These are phyloP conservation scores for Cryptococcus jaspeensis DNA, from an alignment of 1,284 basidiomycete species.

Conservation along the genomic window DNA sequence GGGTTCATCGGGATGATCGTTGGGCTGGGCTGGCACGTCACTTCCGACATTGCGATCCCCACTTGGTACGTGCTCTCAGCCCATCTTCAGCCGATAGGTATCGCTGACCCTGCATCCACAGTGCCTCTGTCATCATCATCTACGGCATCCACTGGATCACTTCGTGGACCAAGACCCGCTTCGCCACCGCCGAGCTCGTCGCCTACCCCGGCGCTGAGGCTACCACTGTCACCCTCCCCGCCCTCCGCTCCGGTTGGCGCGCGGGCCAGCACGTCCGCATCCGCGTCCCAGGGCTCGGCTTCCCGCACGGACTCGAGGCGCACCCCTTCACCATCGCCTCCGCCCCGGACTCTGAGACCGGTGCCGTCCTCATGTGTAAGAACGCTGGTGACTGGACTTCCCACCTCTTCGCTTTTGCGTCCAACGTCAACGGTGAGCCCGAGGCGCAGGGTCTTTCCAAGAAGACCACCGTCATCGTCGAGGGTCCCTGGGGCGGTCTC, in stretches of 20 bases:
- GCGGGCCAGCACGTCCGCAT: slow-evolving; percentile 52
- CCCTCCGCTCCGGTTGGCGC: slow-evolving; percentile 47
- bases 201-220: slow-evolving; percentile 36
- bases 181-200: slow-evolving; percentile 35
- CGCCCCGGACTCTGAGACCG: slow-evolving; percentile 43
- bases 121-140: slow-evolving; percentile 60
- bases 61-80: not conserved
- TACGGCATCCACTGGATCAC: slow-evolving; percentile 34
- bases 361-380: slow-evolving; percentile 42
- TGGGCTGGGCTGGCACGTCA: slow-evolving; percentile 78
- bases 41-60: slow-evolving; percentile 33
- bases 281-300: slow-evolving; percentile 35
- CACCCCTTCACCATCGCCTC: slow-evolving; percentile 53
- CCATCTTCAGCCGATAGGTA: not conserved
- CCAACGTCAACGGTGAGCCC: slow-evolving; percentile 1
- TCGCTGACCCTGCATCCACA: not conserved
- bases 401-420: slow-evolving; percentile 30
- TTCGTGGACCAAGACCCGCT: slow-evolving; percentile 35
- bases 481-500: slow-evolving; percentile 50
- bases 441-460: slow-evolving; percentile 8
- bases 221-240: slow-evolving; percentile 41
- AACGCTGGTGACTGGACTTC: slow-evolving; percentile 45
- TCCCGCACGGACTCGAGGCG: slow-evolving; percentile 26
- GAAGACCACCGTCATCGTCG: slow-evolving; percentile 31
- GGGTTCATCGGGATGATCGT: slow-evolving; percentile 73